Percentiles rank a stretch among this genome's conserved stretches.
Evolutionary conservation across 768 basidiomycete species (phyloP).

Genomic region (Russula abietina): DNA sequence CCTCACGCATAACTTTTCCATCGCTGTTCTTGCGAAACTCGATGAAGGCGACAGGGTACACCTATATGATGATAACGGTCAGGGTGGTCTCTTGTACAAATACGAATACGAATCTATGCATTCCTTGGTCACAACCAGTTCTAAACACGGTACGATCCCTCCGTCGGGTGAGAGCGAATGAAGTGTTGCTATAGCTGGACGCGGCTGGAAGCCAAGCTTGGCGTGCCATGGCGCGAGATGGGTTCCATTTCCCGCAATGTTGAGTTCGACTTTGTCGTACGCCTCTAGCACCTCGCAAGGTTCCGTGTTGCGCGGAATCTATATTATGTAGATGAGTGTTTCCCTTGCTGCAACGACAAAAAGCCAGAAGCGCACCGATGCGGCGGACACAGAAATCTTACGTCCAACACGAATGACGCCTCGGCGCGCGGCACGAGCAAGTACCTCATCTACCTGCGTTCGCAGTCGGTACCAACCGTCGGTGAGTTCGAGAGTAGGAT

Average conservation of each 20-base stretch:
- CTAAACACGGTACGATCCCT: slow-evolving; percentile 67
- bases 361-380: slow-evolving; percentile 47
- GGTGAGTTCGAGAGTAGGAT: slow-evolving; percentile 79
- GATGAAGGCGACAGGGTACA: slow-evolving; percentile 74
- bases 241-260: slow-evolving; percentile 78
- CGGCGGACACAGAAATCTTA: slow-evolving; percentile 77
- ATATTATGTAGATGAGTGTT: slow-evolving; percentile 37
- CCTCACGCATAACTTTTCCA: slow-evolving; percentile 46
- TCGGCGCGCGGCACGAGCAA: slow-evolving; percentile 61
- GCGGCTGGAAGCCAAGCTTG: slow-evolving; percentile 70
- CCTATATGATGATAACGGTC: slow-evolving; percentile 32
- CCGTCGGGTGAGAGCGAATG: slow-evolving; percentile 78
- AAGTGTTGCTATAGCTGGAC: slow-evolving; percentile 68
- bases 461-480: slow-evolving; percentile 95
- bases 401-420: slow-evolving; percentile 68
- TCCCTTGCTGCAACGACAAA: slow-evolving; percentile 31
- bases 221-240: slow-evolving; percentile 84
- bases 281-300: slow-evolving; percentile 80
- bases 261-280: slow-evolving; percentile 57
- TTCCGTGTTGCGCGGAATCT: slow-evolving; percentile 43
- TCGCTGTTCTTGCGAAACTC: slow-evolving; percentile 51
- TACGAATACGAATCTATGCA: neutral
- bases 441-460: slow-evolving; percentile 65
- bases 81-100: neutral
- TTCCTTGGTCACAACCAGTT: slow-evolving; percentile 67